Base-by-base conservation (phyloP, 2,329 filamentous ascomycete genomes). In the Paramyrothecium roridum region DNA sequence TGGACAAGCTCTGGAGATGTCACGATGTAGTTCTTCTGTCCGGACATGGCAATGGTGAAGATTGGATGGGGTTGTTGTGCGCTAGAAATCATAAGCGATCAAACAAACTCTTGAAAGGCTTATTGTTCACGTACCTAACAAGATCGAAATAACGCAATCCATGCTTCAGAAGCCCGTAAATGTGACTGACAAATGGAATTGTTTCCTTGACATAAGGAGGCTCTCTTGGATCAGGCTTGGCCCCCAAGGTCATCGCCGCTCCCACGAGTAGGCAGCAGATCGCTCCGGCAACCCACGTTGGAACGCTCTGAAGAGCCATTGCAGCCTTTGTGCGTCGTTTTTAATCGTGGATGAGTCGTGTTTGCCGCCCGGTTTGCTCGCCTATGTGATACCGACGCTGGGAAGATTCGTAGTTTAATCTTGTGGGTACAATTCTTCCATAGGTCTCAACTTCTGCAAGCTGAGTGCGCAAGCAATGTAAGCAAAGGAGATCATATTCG, bases 11-110 rank as follows among this genome's bases (percentile, higher is more conserved):
- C 60, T 30, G 60, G 60, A 26, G 60, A 62, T 8, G 60, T 62
- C 21, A 62, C 60, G 1, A 62, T 62, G 43, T 62, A 62, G 21
- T 62, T 62, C n/a, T 56, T 62, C 10, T 62, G 58, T 0, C 60
- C 60, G 1, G 60, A 60, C 52, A 62, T 59, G 40, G 62, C 58
- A 60, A 62, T 59, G n/a, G 60, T 62, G 19, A 62, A 62, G 50
- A 62, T 62, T 54, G 60, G 58, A 40, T 62, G 60, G 8, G 58
- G 54, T 47, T 62, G 60, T 19, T 61, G 48, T 2, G 60, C 54
- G 40, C 60, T 62, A 16, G 2, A 1, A 16, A 17, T 43, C 2
- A 8, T 1, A 61, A 43, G 61, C 55, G 17, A 33, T 16, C 23
- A 3, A 8, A 34, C 3, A n/a, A 6, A 3, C 21, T n/a, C 2